Percentiles rank a stretch among this genome's conserved stretches.
phyloP scores from a whole-genome alignment of 495 filamentous ascomycete genomes.

The Bathelium albidoporum region DNA sequence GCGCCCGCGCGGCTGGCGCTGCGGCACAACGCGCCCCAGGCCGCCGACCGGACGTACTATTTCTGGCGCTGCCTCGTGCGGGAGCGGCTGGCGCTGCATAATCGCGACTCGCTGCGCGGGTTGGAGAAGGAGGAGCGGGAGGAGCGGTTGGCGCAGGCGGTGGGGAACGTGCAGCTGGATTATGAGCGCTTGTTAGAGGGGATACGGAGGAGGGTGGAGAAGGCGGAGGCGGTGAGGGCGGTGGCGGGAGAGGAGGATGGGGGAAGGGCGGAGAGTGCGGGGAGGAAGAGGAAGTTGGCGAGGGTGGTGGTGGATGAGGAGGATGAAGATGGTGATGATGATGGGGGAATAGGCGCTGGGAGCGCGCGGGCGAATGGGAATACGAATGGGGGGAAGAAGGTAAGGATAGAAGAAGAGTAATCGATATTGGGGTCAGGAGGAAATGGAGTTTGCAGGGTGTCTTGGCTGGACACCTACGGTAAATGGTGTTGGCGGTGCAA shows the following conservation, averaged over 20 bases:
- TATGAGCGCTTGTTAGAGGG: constrained; percentile 59
- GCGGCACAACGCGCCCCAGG: constrained; percentile 41
- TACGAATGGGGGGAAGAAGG: constrained; percentile 13
- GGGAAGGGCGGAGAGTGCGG: constrained; percentile 8
- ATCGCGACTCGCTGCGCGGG: constrained; percentile 65
- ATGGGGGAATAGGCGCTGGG: too few species aligned
- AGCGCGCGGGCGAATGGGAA: constrained; percentile 11
- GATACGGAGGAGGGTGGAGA: constrained; percentile 34
- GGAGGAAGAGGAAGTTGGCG: constrained; percentile 7
- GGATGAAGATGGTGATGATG: constrained; percentile 8
- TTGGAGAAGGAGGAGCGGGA: constrained; percentile 65
- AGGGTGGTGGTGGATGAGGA: constrained; percentile 12
- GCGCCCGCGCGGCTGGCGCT: constrained; percentile 47
- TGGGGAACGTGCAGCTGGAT: constrained; percentile 68
- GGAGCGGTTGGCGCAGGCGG: constrained; percentile 69
- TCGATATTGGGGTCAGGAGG: neutral
- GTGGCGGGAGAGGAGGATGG: constrained; percentile 30
- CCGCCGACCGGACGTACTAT: constrained; percentile 54
- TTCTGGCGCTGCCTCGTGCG: constrained; percentile 81
- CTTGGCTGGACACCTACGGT: too few species aligned
- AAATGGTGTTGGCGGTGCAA: too few species aligned
- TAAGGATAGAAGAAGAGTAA: constrained; percentile 35
- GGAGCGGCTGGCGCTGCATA: constrained; percentile 68
- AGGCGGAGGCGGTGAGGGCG: constrained; percentile 48
- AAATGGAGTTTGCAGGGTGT: too few species aligned